Base-by-base conservation (phyloP, 441 rosid species). In the Isatis lusitanica region DNA sequence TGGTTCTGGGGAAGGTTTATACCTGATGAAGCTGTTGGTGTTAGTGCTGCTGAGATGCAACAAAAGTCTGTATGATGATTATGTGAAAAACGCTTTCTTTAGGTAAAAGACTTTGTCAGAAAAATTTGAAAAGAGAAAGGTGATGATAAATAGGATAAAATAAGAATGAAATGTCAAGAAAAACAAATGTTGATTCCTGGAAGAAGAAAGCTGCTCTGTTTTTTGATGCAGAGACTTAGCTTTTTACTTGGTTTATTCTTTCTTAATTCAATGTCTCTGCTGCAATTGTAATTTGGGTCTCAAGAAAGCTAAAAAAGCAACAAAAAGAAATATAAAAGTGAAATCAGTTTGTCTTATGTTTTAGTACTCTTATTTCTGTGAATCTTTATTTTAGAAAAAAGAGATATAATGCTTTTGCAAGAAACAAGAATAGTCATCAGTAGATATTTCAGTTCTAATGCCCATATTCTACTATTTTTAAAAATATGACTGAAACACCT, bases 1-100 rank as follows among this genome's bases (percentile, higher is more conserved):
- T 81, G 85, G 83, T 79, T 83, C 74, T 79, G 86, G 89, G 76
- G 78, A 1, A 85, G 66, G 48, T 85, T 78, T 42, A 81, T 83
- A 2, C 85, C 82, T 52, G 83, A 83, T 64, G 86, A 79, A n/a
- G 81, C 81, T 63, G 76, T 77, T 58, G 35, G 61, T 52, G 31
- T 62, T 5, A 48, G 74, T 16, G 71, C 71, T 68, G 73, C 80
- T 67, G 81, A 73, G 78, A 73, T 73, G 78, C 71, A 63, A 74
- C 71, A 68, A 13, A 78, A 73, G 58, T 33, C 63, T 18, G 80
- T 77, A 43, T 77, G 65, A 77, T 17, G 69, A 17, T 52, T 24
- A 16, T 24, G 17, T 38, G 12, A 39, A 16, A 10, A 3, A 3
- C 15, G 38, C 17, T 48, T 68, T 63, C 28, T 63, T 38, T 68